Evolutionary conservation across 352 stramenopile genomes (phyloP), one percentile per base, ranked within the genome.

Genomic region (Phytophthora megakarya): DNA sequence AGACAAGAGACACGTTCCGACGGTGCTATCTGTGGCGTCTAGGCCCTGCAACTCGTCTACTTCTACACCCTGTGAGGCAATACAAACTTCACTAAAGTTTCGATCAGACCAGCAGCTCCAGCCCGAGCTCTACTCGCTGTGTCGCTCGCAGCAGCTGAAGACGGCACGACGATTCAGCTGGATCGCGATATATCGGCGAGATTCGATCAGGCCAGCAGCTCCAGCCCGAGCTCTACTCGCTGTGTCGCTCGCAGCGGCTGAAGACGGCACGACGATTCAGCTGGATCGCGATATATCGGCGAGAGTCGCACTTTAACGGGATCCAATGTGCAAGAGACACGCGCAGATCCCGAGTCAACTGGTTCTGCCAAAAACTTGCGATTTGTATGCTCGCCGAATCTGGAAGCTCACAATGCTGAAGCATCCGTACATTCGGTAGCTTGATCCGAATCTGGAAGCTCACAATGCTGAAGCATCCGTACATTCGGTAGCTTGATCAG

Each of bases 301-400:
- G 22, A 44, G n/a, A 25, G 23, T 59, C 51, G 51, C 39, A 59
- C 39, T 48, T 53, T 21, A 49, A 18, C 23, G 11, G 23, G 47
- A 62, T 45, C 42, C 25, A 30, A 53, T 47, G 55, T 49, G 54
- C 54, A 39, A 62, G 54, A 62, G 54, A 55, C 42, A 62, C 54
- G 54, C 53, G 49, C 35, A 3, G 1, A 35, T 48, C 7, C 30
- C 13, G 30, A 15, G 30, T 35, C 30, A 35, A 35, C 30, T 11
- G 13, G 30, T 35, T 11, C 13, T 15, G 13, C 30, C 10, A 11
- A 7, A 13, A 1, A 13, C 30, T 35, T 35, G 30, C 8, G 30
- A 11, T 35, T 35, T 35, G 30, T 35, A 35, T 35, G 30, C 30
- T 35, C 4, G n/a, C n/a, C n/a, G n/a, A n/a, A n/a, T n/a, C n/a